phyloP scores from a whole-genome alignment of 1,284 basidiomycete species.

The Cutaneotrichosporon cyanovorans region DNA sequence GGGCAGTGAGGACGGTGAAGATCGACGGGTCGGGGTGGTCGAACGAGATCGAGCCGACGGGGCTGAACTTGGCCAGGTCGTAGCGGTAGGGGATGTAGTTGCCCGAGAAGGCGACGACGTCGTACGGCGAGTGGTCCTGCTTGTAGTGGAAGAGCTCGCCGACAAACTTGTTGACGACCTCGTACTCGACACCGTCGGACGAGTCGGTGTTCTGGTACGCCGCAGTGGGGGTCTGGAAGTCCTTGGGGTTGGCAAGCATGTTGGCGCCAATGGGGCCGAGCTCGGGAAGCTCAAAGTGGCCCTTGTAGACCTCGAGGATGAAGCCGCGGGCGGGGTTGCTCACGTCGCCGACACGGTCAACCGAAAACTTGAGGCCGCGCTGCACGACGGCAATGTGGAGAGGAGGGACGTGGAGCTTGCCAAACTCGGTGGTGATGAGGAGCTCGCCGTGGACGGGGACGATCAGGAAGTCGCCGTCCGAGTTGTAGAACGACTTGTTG shows the following conservation, averaged over 20 bases:
- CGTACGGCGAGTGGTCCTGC: constrained; percentile 44
- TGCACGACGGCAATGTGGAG: constrained; percentile 60
- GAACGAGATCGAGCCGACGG: constrained; percentile 59
- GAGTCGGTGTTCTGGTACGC: constrained; percentile 53
- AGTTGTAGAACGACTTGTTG: constrained; percentile 58
- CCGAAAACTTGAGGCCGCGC: constrained; percentile 60
- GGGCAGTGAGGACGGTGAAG: constrained; percentile 30
- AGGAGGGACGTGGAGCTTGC: constrained; percentile 59
- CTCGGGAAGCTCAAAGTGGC: constrained; percentile 59
- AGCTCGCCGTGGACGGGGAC: constrained; percentile 59
- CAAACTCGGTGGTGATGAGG: constrained; percentile 63
- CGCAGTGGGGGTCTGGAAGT: constrained; percentile 59
- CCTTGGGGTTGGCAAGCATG: constrained; percentile 57
- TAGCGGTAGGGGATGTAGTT: constrained; percentile 69
- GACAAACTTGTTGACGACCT: constrained; percentile 28
- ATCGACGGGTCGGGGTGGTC: constrained; percentile 40
- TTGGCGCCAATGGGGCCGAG: constrained; percentile 59
- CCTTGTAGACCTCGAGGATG: constrained; percentile 58
- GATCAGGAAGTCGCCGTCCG: constrained; percentile 62
- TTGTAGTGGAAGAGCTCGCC: constrained; percentile 45
- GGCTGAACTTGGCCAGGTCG: constrained; percentile 58
- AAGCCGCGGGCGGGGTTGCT: constrained; percentile 37
- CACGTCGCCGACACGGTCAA: constrained; percentile 23
- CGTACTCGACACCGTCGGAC: constrained; percentile 49
- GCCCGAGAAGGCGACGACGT: constrained; percentile 64